Evolutionary conservation across 176 grass and related monocot species (phyloP).

Genomic region (Oryza australiensis): DNA sequence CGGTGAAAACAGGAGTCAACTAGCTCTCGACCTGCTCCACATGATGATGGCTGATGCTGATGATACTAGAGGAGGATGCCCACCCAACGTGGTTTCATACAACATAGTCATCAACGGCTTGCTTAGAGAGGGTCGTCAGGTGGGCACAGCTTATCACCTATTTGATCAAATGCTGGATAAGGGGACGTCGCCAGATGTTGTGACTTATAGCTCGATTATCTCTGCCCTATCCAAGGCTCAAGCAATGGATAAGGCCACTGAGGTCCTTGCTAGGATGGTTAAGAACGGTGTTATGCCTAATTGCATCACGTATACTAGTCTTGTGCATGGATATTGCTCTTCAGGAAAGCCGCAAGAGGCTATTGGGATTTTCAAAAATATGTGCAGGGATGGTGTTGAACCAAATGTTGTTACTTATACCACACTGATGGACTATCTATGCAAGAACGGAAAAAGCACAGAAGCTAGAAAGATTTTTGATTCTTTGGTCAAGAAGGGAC

Average conservation of each 20-base stretch:
- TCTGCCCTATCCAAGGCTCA: neutral
- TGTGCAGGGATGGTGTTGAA: no score
- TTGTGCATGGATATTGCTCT: no score
- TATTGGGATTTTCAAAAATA: no score
- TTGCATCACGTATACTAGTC: no score
- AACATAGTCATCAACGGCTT: neutral
- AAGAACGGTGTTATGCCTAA: no score
- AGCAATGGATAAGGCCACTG: neutral
- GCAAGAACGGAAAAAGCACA: neutral
- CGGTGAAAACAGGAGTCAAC: neutral
- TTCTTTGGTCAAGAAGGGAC: constrained; percentile 17
- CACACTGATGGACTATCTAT: neutral
- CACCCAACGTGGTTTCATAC: neutral
- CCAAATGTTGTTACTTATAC: no score
- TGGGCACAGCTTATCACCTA: neutral
- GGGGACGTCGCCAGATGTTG: no score
- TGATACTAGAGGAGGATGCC: neutral
- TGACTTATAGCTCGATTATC: no score
- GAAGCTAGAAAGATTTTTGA: constrained; percentile 17
- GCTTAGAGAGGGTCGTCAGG: neutral
- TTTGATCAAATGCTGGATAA: neutral
- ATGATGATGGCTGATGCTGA: no score
- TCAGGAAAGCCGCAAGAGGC: no score
- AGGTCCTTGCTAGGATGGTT: neutral
- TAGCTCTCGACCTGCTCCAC: neutral